A percentile compares a stretch with the other conserved stretches of the same genome.
phyloP scores from a whole-genome alignment of 2,329 filamentous ascomycete genomes.

The Cercospora janseana region DNA sequence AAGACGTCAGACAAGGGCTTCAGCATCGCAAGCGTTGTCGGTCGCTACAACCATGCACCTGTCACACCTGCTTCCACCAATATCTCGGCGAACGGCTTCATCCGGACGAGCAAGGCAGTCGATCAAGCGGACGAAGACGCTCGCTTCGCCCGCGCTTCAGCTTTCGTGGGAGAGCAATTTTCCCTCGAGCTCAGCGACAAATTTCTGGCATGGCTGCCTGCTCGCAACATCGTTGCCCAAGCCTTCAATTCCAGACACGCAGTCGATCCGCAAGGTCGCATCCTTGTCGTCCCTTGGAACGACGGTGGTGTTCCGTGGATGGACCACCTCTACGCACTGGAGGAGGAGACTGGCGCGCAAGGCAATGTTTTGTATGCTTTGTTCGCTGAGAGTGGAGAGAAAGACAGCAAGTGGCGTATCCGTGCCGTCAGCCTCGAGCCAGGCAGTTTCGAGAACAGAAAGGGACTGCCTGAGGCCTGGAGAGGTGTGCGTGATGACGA shows the following conservation, averaged over 20 bases:
- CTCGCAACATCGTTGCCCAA: slow-evolving; percentile 70
- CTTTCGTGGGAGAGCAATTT: slow-evolving; percentile 87
- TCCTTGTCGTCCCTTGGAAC: slow-evolving; percentile 66
- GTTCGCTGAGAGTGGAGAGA: slow-evolving; percentile 77
- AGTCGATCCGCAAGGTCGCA: slow-evolving; percentile 72
- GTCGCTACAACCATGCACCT: slow-evolving; percentile 68
- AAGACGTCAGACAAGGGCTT: slow-evolving; percentile 81
- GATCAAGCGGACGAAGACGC: slow-evolving; percentile 73
- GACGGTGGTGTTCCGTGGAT: slow-evolving; percentile 88
- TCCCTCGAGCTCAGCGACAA: slow-evolving; percentile 75
- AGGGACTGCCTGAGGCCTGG: slow-evolving; percentile 87
- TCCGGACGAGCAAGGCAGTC: slow-evolving; percentile 36
- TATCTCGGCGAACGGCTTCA: slow-evolving; percentile 20
- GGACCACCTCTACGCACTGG: slow-evolving; percentile 88
- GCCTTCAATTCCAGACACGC: slow-evolving; percentile 67
- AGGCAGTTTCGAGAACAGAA: slow-evolving; percentile 87
- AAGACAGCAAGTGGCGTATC: slow-evolving; percentile 84
- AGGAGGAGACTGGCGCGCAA: slow-evolving; percentile 55
- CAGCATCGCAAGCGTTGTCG: slow-evolving; percentile 82
- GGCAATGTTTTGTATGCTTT: slow-evolving; percentile 76
- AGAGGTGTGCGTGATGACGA: slow-evolving; percentile 84
- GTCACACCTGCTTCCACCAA: slow-evolving; percentile 25
- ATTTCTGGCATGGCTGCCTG: slow-evolving; percentile 77
- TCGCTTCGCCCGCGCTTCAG: slow-evolving; percentile 73
- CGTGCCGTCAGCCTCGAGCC: slow-evolving; percentile 83